Evolutionary conservation across 768 basidiomycete species (phyloP).

Genomic region (Lactifluus subvellereus): DNA sequence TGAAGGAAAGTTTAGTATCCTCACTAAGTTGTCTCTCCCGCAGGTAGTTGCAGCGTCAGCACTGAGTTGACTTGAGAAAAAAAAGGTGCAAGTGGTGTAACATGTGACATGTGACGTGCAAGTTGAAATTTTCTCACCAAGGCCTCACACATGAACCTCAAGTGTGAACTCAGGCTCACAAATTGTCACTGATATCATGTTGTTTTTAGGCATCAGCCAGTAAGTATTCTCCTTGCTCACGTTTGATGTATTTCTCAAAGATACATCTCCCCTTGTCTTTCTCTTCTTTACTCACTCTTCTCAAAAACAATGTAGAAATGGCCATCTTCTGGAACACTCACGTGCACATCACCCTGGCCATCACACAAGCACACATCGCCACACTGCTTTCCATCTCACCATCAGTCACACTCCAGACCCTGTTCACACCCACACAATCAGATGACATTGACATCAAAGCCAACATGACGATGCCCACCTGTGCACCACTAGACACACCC

Average conservation of each 20-base stretch:
- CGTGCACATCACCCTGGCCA: slow-evolving; percentile 46
- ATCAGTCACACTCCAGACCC: slow-evolving; percentile 30
- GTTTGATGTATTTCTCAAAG: slow-evolving; percentile 32
- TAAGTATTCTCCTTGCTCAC: too few species aligned
- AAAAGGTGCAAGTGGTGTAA: too few species aligned
- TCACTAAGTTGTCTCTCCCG: too few species aligned
- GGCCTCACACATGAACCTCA: too few species aligned
- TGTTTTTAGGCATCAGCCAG: too few species aligned
- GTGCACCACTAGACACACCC: slow-evolving; percentile 51
- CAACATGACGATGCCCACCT: slow-evolving; percentile 1
- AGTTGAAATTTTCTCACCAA: too few species aligned
- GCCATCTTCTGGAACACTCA: slow-evolving; percentile 79
- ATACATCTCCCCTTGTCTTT: slow-evolving; percentile 33
- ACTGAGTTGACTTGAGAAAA: too few species aligned
- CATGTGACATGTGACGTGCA: too few species aligned
- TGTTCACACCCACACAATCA: slow-evolving; percentile 25
- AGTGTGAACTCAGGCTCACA: too few species aligned
- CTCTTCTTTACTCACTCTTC: background rate
- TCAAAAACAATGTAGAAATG: slow-evolving; percentile 44
- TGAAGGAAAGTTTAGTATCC: too few species aligned
- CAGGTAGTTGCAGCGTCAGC: too few species aligned
- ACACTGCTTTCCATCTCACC: slow-evolving; percentile 49
- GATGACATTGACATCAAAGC: slow-evolving; percentile 19
- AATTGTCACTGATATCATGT: too few species aligned
- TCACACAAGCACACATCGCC: slow-evolving; percentile 56